phyloP scores from a whole-genome alignment of 352 stramenopile genomes.

The Globisporangium mamillatum region DNA sequence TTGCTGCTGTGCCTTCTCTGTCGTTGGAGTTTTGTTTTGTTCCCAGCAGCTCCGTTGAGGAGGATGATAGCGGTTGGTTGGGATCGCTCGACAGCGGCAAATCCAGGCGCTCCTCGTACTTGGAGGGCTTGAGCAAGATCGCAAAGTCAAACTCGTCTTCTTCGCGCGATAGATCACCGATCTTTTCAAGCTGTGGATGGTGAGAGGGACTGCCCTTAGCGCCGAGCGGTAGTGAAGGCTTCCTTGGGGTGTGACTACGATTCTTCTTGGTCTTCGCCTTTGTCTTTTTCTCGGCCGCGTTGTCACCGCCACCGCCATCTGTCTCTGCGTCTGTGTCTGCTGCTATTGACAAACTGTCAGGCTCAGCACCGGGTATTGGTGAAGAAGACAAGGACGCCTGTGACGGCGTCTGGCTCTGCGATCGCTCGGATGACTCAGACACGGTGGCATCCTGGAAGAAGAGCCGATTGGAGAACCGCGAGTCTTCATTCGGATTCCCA shows the following conservation, averaged over 20 bases:
- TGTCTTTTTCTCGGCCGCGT: not conserved
- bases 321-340: not conserved
- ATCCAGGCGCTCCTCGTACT: conserved; percentile 61
- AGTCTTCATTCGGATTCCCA: not conserved
- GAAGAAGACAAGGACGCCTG: not conserved
- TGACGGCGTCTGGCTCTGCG: not conserved
- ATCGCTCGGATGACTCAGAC: conserved; percentile 5
- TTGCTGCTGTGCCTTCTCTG: not conserved
- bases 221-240: not conserved
- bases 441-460: conserved; percentile 16
- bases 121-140: conserved; percentile 76
- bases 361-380: not conserved
- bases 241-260: not conserved
- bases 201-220: not conserved
- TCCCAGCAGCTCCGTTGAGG: not conserved
- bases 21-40: not conserved
- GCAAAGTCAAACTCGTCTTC: conserved; percentile 83
- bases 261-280: not conserved
- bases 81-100: conserved; percentile 9
- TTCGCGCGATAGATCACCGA: conserved; percentile 61
- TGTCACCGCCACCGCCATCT: not conserved
- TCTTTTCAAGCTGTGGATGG: conserved; percentile 20
- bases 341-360: not conserved
- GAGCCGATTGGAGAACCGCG: not conserved
- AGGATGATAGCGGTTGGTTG: not conserved